phyloP scores from a whole-genome alignment of 352 stramenopile species.

The Blastocystis sp. region DNA sequence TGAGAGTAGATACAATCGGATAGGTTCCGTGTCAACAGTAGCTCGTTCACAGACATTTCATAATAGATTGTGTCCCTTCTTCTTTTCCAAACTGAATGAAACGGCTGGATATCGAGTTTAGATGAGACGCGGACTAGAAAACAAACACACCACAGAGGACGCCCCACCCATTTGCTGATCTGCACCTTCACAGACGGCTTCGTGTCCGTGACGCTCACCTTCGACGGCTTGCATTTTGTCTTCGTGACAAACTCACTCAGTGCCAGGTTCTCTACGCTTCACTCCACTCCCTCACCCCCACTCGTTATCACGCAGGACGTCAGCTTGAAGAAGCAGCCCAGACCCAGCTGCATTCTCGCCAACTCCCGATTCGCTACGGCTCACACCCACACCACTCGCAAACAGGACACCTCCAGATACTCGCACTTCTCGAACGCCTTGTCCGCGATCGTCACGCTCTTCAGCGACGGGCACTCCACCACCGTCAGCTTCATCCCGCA shows the following conservation, averaged over 20 bases:
- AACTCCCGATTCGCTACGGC: background rate
- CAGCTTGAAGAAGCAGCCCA: slow-evolving; percentile 20
- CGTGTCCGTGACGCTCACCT: background rate
- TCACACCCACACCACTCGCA: background rate
- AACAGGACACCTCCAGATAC: background rate
- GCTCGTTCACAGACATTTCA: too few species aligned
- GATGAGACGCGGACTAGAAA: too few species aligned
- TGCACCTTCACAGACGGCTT: background rate
- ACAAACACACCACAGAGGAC: too few species aligned
- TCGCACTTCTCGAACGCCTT: slow-evolving; percentile 16
- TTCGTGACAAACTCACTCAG: background rate
- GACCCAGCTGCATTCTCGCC: background rate
- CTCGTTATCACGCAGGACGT: background rate
- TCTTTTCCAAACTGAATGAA: too few species aligned
- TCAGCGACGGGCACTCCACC: background rate
- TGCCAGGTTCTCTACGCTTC: background rate
- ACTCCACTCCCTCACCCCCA: background rate
- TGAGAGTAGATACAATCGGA: too few species aligned
- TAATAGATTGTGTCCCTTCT: too few species aligned
- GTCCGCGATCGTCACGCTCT: background rate
- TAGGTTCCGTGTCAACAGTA: too few species aligned
- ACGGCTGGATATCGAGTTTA: too few species aligned
- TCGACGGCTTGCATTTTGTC: background rate
- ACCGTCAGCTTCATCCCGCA: background rate
- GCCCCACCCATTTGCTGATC: background rate